Percentiles rank a stretch among this genome's conserved stretches.
These are phyloP conservation scores for Claviceps digitariae DNA, from an alignment of 2,329 filamentous ascomycete species.

Conservation along the genomic window DNA sequence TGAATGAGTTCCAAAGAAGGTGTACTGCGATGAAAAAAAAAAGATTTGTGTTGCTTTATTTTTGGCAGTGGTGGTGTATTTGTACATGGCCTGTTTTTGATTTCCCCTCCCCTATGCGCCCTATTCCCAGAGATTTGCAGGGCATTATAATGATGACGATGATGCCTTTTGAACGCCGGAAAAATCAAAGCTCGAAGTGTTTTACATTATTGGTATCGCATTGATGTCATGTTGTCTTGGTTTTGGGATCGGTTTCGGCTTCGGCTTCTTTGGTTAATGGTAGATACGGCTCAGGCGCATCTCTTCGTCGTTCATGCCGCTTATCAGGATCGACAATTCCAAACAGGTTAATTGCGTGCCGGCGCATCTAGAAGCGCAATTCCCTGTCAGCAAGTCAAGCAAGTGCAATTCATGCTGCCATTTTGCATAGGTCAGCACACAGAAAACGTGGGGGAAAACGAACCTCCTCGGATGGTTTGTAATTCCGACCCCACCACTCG, in stretches of 20 bases:
- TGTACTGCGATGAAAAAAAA: neutral
- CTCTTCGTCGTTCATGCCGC: constrained; percentile 26
- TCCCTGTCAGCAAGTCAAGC: neutral
- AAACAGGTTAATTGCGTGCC: constrained; percentile 24
- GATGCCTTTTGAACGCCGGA: neutral
- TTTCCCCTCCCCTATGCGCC: neutral
- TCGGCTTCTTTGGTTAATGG: constrained; percentile 15
- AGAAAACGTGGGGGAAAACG: too few species aligned
- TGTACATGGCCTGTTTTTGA: neutral
- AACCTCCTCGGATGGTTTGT: constrained; percentile 30
- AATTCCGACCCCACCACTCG: constrained; percentile 29
- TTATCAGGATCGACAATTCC: constrained; percentile 28
- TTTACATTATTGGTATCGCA: neutral
- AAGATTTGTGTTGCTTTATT: neutral
- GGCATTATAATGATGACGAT: neutral
- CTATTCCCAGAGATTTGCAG: neutral
- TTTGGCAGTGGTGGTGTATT: neutral
- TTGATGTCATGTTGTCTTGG: neutral
- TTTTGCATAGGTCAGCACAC: neutral
- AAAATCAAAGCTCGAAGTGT: neutral
- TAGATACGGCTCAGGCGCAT: constrained; percentile 20
- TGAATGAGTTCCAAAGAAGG: constrained; percentile 7
- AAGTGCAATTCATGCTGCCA: neutral
- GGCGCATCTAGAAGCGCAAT: constrained; percentile 18
- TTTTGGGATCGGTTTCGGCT: constrained; percentile 12